These are phyloP conservation scores for Logfia minima DNA, from an alignment of 129 eudicot genomes.

Conservation along the genomic window DNA sequence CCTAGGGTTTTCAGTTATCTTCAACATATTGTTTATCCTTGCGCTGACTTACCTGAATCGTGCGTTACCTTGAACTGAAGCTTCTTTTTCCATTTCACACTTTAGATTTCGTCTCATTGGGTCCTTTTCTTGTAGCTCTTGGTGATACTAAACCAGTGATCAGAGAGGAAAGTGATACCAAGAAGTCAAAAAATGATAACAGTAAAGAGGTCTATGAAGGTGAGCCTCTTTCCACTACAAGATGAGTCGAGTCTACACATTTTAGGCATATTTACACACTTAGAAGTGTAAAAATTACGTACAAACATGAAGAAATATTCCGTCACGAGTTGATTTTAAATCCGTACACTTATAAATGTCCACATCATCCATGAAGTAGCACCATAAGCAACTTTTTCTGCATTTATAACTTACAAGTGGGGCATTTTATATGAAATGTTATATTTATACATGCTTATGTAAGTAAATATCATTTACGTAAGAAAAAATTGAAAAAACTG, in stretches of 20 bases:
- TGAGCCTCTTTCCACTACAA: not conserved
- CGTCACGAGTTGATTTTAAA: too few species aligned
- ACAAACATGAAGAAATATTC: too few species aligned
- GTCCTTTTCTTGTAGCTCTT: slow-evolving; percentile 24
- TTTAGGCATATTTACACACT: not conserved
- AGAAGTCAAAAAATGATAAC: not conserved
- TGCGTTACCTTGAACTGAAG: slow-evolving; percentile 22
- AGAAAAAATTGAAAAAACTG: not conserved
- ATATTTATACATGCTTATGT: too few species aligned
- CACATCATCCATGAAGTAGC: not conserved
- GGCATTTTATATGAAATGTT: not conserved
- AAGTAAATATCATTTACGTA: not conserved
- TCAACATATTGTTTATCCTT: slow-evolving; percentile 43
- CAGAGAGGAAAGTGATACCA: slow-evolving; percentile 26
- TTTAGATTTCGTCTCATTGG: not conserved
- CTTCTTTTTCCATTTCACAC: not conserved
- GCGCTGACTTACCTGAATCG: slow-evolving; percentile 57
- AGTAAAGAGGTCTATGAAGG: slow-evolving; percentile 21
- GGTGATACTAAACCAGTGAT: slow-evolving; percentile 28
- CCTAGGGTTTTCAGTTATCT: slow-evolving; percentile 49
- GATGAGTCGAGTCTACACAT: not conserved
- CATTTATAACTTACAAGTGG: not conserved
- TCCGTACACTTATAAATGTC: too few species aligned
- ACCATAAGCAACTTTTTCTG: not conserved
- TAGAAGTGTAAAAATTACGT: not conserved